Evolutionary conservation across 805 yeast genomes (phyloP), one percentile per base, ranked within the genome.

Genomic region (Priceomyces medius): DNA sequence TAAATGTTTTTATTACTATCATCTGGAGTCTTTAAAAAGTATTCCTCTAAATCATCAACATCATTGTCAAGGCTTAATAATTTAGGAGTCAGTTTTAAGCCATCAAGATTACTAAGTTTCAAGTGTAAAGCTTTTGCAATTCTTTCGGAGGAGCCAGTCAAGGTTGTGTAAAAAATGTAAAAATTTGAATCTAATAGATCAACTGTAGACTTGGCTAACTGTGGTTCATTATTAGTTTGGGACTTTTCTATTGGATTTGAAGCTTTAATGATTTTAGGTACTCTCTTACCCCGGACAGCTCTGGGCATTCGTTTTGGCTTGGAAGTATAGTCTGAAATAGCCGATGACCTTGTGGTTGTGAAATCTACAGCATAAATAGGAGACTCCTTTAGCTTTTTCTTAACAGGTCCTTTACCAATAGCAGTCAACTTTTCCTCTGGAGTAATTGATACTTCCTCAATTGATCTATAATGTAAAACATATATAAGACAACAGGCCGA

Each of bases 21-120:
- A 7, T 45, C 56, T 4, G 95, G 95, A 8, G 80, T 73, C 38
- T 75, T 76, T 35, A 87, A 71, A 58, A 89, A 89, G 59, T 78
- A 89, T 44, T 85, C 85, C 54, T 90, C 97, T 39, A 87, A 64
- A 61, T 90, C 96, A 48, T 83, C 85, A 13, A 90, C 68, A 50
- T 79, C 84, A 44, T 89, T 91, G 61, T 90, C 97, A 40, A 89
- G 59, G 56, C 85, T 83, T 41, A 85, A 49, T 29, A 87, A 58
- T 38, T 69, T 71, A 9, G 91, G 85, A 14, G 64, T 56, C 20
- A 62, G 55, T 16, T 45, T 43, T 21, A 66, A 42, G n/a, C 44
- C 51, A 0, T 59, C 55, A 12, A 58, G 31, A 4, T 52, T 46
- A 2, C 45, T 39, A 9, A 83, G 57, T 24, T 61, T 62, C 1